phyloP scores from a whole-genome alignment of 192 early-diverging fungal genomes.

The Umbelopsis vinacea region DNA sequence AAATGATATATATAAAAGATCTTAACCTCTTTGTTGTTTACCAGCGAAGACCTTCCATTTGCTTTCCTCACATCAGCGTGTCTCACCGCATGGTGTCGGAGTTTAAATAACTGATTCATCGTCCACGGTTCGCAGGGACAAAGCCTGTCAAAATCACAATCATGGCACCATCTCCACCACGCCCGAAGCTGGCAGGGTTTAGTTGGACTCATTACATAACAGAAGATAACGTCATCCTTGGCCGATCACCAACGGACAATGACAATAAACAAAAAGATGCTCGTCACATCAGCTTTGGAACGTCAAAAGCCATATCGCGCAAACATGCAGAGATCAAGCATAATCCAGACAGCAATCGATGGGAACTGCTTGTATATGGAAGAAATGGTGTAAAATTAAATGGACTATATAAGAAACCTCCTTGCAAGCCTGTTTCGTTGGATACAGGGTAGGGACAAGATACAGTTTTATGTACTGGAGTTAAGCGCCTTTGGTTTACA shows the following conservation, averaged over 20 bases:
- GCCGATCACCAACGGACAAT: slow-evolving; percentile 17
- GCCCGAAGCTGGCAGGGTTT: slow-evolving; percentile 35
- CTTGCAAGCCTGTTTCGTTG: slow-evolving; percentile 21
- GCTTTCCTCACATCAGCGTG: no score
- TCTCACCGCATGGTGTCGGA: slow-evolving; percentile 8
- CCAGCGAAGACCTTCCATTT: no score
- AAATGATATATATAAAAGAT: no score
- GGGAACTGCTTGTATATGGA: slow-evolving; percentile 37
- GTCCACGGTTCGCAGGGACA: neutral
- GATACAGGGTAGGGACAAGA: slow-evolving; percentile 21
- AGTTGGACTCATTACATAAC: slow-evolving; percentile 42
- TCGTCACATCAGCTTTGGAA: slow-evolving; percentile 33
- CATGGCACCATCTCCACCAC: slow-evolving; percentile 21
- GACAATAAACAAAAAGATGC: slow-evolving; percentile 2
- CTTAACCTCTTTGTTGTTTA: no score
- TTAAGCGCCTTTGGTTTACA: neutral
- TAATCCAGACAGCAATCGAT: slow-evolving; percentile 14
- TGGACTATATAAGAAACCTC: slow-evolving; percentile 23
- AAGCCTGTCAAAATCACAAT: slow-evolving; percentile 5
- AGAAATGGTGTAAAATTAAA: slow-evolving; percentile 40
- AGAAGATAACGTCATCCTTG: slow-evolving; percentile 22
- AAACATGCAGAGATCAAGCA: slow-evolving; percentile 37
- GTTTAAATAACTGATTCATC: neutral
- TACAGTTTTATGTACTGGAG: no score
- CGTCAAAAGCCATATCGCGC: slow-evolving; percentile 36